Evolutionary conservation across 768 basidiomycete species (phyloP), one percentile per base, ranked within the genome.

Genomic region (Paxillus involutus): DNA sequence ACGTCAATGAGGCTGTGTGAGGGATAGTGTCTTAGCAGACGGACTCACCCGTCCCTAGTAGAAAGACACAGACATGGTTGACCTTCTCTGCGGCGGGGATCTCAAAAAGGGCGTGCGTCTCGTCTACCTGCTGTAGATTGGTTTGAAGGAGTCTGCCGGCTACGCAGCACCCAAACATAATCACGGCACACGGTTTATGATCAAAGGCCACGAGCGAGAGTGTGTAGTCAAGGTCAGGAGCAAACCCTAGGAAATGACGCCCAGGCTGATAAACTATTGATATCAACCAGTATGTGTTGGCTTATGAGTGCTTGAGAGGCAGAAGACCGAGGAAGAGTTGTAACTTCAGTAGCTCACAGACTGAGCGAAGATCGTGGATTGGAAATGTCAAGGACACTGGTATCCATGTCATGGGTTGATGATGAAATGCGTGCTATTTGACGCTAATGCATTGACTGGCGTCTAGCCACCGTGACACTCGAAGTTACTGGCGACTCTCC

Each of bases 61-160:
- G 71, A 69, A 94, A 94, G 2, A 95, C 89, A 45, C 88, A 89
- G 42, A 94, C 71, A 64, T 95, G 92, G 63, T 94, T 94, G 58
- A 94, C 88, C 13, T 80, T 76, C 54, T 80, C 81, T 0, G 90
- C 89, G 24, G 78, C 75, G 0, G 82, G 79, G 8, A 95, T 78
- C 67, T 90, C 83, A 60, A 93, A 93, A 33, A 85, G 72, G 16
- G 89, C 91, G 58, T 93, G 91, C 0, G 89, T 91, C 40, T 89
- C 86, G 66, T 93, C 91, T 49, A 94, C 77, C 64, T 91, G 89
- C 51, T 83, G 82, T 11, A 91, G 74, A 62, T 92, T 85, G 40
- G 91, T 92, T 71, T 92, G 90, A 10, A 91, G 69, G 26, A 83
- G 78, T 57, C 89, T 85, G 19, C 89, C 89, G 37, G 89, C 89